Evolutionary conservation across 805 yeast species (phyloP).

Genomic region (Candida quercuum): DNA sequence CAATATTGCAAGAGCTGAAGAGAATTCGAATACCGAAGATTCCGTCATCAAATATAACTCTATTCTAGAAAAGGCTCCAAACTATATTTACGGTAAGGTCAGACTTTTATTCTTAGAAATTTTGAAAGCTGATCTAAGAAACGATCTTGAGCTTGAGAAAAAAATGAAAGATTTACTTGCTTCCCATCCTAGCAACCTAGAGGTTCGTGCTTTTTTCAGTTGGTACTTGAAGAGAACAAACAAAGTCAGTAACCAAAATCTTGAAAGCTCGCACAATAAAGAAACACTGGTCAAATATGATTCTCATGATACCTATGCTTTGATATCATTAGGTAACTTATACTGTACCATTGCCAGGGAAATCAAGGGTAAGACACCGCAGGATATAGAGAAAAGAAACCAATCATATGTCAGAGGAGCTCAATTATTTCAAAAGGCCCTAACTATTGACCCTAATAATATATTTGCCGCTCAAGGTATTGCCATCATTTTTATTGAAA

Average conservation of each 20-base stretch:
- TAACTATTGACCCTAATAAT: constrained; percentile 76
- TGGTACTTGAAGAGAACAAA: constrained; percentile 73
- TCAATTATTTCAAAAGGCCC: constrained; percentile 83
- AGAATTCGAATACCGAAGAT: constrained; percentile 30
- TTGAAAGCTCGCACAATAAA: constrained; percentile 77
- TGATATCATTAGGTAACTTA: constrained; percentile 84
- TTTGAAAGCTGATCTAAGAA: constrained; percentile 38
- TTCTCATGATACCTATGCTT: constrained; percentile 85
- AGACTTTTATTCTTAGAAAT: constrained; percentile 62
- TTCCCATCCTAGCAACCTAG: constrained; percentile 56
- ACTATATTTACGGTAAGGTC: constrained; percentile 68
- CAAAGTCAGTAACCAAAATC: constrained; percentile 37
- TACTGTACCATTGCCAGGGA: constrained; percentile 83
- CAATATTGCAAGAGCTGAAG: constrained; percentile 75
- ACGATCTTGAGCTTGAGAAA: constrained; percentile 34
- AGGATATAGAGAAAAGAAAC: constrained; percentile 52
- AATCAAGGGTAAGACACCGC: constrained; percentile 40
- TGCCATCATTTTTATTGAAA: constrained; percentile 88
- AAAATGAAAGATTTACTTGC: constrained; percentile 53
- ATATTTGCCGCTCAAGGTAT: constrained; percentile 98
- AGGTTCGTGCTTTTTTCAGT: constrained; percentile 85
- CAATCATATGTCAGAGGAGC: constrained; percentile 86
- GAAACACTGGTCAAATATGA: constrained; percentile 77
- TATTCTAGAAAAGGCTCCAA: constrained; percentile 57
- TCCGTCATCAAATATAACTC: constrained; percentile 40